Evolutionary conservation across 805 yeast species (phyloP).

Genomic region (Candida arabinofermentans): DNA sequence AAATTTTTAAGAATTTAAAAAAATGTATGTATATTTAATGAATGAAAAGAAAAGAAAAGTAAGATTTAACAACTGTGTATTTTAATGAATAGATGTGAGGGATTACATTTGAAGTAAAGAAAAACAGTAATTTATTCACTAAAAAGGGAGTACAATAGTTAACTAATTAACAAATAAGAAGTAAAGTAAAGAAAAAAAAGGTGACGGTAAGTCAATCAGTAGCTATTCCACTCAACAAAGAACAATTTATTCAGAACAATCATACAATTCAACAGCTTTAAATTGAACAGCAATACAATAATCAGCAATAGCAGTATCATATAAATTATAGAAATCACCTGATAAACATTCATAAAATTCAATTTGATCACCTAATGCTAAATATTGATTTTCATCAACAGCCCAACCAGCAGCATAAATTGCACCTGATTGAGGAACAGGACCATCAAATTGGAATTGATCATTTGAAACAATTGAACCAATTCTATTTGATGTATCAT

Average conservation of each 20-base stretch:
- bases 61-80: too few species aligned
- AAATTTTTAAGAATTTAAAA: constrained; percentile 15
- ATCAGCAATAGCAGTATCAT: constrained; percentile 41
- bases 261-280: constrained; percentile 30
- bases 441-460: constrained; percentile 64
- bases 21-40: constrained; percentile 40
- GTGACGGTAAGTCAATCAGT: too few species aligned
- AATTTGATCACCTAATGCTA: constrained; percentile 45
- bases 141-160: too few species aligned
- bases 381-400: constrained; percentile 38
- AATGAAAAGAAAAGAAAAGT: constrained; percentile 35
- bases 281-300: constrained; percentile 45
- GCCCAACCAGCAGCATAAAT: constrained; percentile 50
- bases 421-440: constrained; percentile 58
- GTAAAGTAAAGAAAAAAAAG: too few species aligned
- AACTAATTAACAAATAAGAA: too few species aligned
- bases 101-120: too few species aligned
- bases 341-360: constrained; percentile 51
- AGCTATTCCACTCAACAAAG: too few species aligned
- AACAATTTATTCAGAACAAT: not conserved
- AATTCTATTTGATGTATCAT: constrained; percentile 45
- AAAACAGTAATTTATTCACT: too few species aligned
- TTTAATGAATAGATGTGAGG: too few species aligned
- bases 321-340: constrained; percentile 55
- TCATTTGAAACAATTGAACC: constrained; percentile 59